These are phyloP conservation scores for Cyclotella choctawhatcheeana DNA, from an alignment of 108 stramenopile species.

Conservation along the genomic window DNA sequence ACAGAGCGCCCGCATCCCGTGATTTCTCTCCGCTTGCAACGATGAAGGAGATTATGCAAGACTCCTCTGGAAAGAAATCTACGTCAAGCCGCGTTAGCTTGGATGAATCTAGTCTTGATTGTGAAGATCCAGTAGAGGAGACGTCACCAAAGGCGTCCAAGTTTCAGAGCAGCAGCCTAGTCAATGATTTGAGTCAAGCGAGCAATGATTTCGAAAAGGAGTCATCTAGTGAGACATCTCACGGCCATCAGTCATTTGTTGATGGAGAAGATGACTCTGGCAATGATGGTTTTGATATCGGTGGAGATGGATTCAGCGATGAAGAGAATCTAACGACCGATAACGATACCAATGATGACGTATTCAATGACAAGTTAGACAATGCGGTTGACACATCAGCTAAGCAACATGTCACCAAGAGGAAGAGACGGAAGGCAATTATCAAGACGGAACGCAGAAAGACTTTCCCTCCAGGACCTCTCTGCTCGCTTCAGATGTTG, in stretches of 20 bases:
- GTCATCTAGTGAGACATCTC: not conserved
- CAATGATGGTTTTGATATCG: not conserved
- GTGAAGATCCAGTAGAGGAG: not conserved
- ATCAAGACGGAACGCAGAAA: constrained; percentile 1
- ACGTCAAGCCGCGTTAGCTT: not conserved
- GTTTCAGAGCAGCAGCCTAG: not conserved
- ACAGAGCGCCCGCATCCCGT: not conserved
- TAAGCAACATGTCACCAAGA: no score
- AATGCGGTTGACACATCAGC: not conserved
- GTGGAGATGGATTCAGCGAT: constrained; percentile 2
- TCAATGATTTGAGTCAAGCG: constrained; percentile 13
- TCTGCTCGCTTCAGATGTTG: constrained; percentile 30
- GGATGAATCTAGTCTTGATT: not conserved
- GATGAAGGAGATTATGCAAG: constrained; percentile 5
- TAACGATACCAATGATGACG: not conserved
- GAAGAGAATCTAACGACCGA: not conserved
- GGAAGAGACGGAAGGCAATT: not conserved
- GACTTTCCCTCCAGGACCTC: constrained; percentile 23
- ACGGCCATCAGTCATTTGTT: not conserved
- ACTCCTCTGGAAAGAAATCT: constrained; percentile 5
- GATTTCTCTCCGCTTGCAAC: constrained; percentile 8
- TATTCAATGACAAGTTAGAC: not conserved
- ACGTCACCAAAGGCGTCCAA: not conserved
- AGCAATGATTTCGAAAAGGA: constrained; percentile 2
- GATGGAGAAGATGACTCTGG: constrained; percentile 9